A percentile compares a stretch with the other conserved stretches of the same genome.
These are phyloP conservation scores for Drechslerella coelobrocha DNA, from an alignment of 2,329 filamentous ascomycete genomes.

Conservation along the genomic window DNA sequence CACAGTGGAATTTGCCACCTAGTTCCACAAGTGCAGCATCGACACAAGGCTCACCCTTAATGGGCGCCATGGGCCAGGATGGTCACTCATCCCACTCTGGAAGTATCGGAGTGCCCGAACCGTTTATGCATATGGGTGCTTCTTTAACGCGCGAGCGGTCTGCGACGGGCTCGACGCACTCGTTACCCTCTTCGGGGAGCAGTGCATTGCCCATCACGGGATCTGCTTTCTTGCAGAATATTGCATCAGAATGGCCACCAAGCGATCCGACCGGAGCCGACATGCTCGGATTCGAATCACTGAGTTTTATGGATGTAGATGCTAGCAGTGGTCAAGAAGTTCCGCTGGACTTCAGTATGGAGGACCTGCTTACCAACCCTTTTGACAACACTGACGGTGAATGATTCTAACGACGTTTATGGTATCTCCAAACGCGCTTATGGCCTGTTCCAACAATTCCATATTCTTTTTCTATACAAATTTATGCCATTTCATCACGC, in stretches of 20 bases:
- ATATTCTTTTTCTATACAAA: neutral
- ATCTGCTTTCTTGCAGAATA: conserved; percentile 12
- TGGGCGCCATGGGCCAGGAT: conserved; percentile 42
- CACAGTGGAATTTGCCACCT: conserved; percentile 48
- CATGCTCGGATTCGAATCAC: conserved; percentile 44
- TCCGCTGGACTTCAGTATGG: conserved; percentile 45
- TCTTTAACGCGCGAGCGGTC: conserved; percentile 30
- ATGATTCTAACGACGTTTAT: conserved; percentile 13
- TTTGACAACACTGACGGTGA: conserved; percentile 24
- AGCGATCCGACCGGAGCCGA: conserved; percentile 30
- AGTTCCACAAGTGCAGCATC: conserved; percentile 17
- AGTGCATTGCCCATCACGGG: conserved; percentile 28
- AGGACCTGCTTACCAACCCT: conserved; percentile 45
- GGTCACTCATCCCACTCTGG: conserved; percentile 38
- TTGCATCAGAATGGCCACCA: conserved; percentile 26
- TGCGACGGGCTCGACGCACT: conserved; percentile 26
- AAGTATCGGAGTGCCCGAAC: conserved; percentile 37
- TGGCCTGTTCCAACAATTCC: too few species aligned
- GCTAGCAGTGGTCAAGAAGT: conserved; percentile 26
- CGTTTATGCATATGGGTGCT: conserved; percentile 35
- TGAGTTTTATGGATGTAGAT: conserved; percentile 48
- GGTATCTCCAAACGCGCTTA: neutral
- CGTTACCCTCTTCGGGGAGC: conserved; percentile 31
- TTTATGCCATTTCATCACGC: neutral
- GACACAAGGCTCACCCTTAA: conserved; percentile 45